Evolutionary conservation across 1,284 basidiomycete species (phyloP), one percentile per base, ranked within the genome.

Genomic region (Trichosporon faecale): DNA sequence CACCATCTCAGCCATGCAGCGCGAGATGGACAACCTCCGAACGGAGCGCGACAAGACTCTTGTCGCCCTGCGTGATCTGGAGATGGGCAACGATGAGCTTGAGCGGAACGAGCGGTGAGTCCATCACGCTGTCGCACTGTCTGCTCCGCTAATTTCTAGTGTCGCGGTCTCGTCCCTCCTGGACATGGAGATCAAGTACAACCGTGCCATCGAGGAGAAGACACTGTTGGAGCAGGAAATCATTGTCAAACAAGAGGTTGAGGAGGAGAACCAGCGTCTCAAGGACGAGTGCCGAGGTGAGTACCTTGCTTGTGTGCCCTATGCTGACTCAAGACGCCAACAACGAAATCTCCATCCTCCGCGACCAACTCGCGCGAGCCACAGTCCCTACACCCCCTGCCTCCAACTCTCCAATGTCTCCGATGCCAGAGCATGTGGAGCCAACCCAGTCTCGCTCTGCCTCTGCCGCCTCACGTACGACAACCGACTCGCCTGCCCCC

Each of bases 181-280:
- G 1, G 97, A 99, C 82, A 87, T 94, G 79, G 96, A 99, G 85
- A 86, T 88, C 73, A 94, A 91, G 80, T 98, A 98, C 85, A 90
- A 94, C 74, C 89, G 90, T 71, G 91, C 92, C 0, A 86, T 99
- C 65, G 97, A 99, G 83, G 93, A 98, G 85, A 98, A 98, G 84
- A 98, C 97, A 64, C 84, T 99, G 60, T 87, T 99, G 37, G 97
- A 99, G 82, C 94, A 98, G 76, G 97, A 99, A 80, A 86, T 99
- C n/a, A 85, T 98, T 57, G 91, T 91, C 82, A 96, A 95, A 83
- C 91, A 93, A 3, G 90, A 87, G 72, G 80, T 98, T 44, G 95
- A 98, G 79, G 95, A 97, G 82, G 93, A 97, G 78, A 89, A 88
- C 66, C 97, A 99, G 83, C 87, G 97, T 57, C 83, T 97, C 69